Evolutionary conservation across 139 green algal species (phyloP).

Genomic region (Desmodesmus armatus): DNA sequence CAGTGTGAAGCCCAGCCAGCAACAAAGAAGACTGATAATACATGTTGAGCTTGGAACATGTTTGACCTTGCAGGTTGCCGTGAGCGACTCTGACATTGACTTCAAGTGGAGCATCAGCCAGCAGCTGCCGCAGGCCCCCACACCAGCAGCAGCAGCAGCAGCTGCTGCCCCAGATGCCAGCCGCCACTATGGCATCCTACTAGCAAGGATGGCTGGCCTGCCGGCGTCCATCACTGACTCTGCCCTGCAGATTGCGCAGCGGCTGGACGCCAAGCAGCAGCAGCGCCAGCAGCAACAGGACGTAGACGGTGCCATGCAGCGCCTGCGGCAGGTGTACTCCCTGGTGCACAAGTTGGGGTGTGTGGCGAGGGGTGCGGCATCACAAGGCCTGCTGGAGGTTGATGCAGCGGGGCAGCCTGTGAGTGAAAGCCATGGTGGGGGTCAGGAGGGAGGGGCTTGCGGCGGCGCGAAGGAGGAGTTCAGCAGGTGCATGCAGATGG

Average conservation of each 20-base stretch:
- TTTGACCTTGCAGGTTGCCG: constrained; percentile 47
- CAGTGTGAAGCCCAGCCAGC: too few species aligned
- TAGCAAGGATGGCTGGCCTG: constrained; percentile 66
- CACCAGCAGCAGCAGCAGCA: constrained; percentile 18
- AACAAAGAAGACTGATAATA: too few species aligned
- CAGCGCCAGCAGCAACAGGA: constrained; percentile 21
- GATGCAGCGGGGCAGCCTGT: too few species aligned
- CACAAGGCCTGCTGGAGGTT: constrained; percentile 9
- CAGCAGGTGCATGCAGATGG: constrained; percentile 1
- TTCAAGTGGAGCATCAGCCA: constrained; percentile 63
- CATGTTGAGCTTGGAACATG: too few species aligned
- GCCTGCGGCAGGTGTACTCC: constrained; percentile 31
- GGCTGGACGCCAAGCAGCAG: constrained; percentile 19
- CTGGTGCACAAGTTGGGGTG: constrained; percentile 42
- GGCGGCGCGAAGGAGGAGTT: neutral
- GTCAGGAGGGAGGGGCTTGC: neutral
- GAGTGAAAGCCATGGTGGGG: neutral
- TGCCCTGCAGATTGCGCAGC: constrained; percentile 14
- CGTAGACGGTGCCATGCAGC: neutral
- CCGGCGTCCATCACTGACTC: constrained; percentile 37
- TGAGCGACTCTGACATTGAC: constrained; percentile 40
- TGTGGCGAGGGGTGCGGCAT: constrained; percentile 12
- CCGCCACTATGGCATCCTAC: constrained; percentile 63
- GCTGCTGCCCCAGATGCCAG: neutral
- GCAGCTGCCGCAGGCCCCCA: neutral